Percentiles rank a stretch among this genome's conserved stretches.
phyloP scores from a whole-genome alignment of 1,284 basidiomycete genomes.

The Porogramme epimiltina region DNA sequence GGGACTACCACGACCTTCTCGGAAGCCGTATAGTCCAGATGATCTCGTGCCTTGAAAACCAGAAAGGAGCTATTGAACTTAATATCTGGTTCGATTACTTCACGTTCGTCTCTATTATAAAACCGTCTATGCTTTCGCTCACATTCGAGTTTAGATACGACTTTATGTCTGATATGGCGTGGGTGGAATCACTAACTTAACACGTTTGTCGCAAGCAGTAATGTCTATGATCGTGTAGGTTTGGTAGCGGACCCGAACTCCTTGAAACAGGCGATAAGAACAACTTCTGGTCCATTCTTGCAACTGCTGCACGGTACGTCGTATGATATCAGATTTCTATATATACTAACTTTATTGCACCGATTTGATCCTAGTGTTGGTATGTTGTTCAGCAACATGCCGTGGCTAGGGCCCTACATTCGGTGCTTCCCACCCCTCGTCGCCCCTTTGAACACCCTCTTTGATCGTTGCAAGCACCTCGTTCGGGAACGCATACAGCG shows the following conservation, averaged over 20 bases:
- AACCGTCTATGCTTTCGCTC: background rate
- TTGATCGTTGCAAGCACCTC: too few relatives aligned
- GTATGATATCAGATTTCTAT: background rate
- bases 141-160: conserved; percentile 15
- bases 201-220: too few relatives aligned
- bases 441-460: too few relatives aligned
- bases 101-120: conserved; percentile 13
- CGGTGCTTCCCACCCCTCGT: background rate
- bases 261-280: conserved; percentile 19
- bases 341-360: too few relatives aligned
- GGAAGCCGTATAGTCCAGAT: conserved; percentile 23
- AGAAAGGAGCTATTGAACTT: conserved; percentile 12
- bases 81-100: conserved; percentile 23
- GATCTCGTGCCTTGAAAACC: conserved; percentile 11
- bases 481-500: too few relatives aligned
- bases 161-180: conserved; percentile 32
- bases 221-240: conserved; percentile 7
- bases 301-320: conserved; percentile 11
- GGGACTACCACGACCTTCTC: conserved; percentile 25
- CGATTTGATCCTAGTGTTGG: too few relatives aligned
- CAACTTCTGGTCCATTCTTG: conserved; percentile 12
- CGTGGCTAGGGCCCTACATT: conserved; percentile 25
- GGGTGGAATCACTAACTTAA: too few relatives aligned
- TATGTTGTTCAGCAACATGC: too few relatives aligned
- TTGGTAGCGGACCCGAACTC: conserved; percentile 27